Percentiles rank a stretch among this genome's conserved stretches.
phyloP scores from a whole-genome alignment of 2,329 filamentous ascomycete genomes.

The Blumeriella jaapii region DNA sequence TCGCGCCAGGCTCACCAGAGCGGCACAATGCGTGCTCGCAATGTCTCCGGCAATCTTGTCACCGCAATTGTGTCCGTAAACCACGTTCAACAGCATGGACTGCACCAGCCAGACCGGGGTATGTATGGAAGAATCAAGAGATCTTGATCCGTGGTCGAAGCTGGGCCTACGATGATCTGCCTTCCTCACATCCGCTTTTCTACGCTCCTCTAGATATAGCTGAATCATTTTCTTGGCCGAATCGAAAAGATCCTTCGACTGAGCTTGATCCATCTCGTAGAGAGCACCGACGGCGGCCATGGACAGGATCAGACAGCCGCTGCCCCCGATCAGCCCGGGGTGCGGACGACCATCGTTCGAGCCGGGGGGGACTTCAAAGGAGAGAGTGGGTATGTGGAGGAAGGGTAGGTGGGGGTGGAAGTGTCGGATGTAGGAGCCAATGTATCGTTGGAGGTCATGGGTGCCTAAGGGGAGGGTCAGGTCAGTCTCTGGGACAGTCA shows the following conservation, averaged over 20 bases:
- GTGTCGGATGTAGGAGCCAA: conserved; percentile 79
- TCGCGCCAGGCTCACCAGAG: conserved; percentile 80
- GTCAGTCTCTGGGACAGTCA: neutral
- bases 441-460: conserved; percentile 78
- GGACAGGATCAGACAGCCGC: conserved; percentile 74
- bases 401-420: conserved; percentile 96
- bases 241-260: conserved; percentile 80
- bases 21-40: conserved; percentile 82
- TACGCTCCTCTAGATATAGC: conserved; percentile 79
- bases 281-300: conserved; percentile 79
- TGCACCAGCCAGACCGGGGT: conserved; percentile 93
- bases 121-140: conserved; percentile 50
- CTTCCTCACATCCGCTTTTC: conserved; percentile 69
- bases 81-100: conserved; percentile 90
- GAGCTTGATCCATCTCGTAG: conserved; percentile 72
- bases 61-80: conserved; percentile 89
- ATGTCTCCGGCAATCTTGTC: conserved; percentile 87
- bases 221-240: conserved; percentile 94
- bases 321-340: conserved; percentile 57
- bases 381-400: conserved; percentile 79
- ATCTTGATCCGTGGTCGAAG: conserved; percentile 35
- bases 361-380: conserved; percentile 70
- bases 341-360: conserved; percentile 49
- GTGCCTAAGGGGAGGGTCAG: conserved; percentile 34
- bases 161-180: conserved; percentile 44